Conservation (phyloP, 2,329 filamentous ascomycete species). For the Drechslera avenae region DNA sequence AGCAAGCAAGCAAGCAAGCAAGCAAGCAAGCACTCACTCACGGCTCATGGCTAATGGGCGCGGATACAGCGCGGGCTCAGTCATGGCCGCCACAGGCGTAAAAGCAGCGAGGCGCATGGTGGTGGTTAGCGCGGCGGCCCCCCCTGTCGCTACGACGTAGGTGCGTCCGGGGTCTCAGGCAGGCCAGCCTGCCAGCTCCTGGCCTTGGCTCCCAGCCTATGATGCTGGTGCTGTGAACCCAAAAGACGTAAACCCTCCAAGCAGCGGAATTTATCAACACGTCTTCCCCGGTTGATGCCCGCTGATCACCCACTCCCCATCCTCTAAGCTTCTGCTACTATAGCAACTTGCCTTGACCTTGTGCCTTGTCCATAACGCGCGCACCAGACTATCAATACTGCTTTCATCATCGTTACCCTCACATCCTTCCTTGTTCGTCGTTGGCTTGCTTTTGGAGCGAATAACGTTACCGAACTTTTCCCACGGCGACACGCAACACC, state of each 20-base stretch:
- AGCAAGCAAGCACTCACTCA: too few species aligned
- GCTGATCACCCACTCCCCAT: conserved; percentile 41
- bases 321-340: conserved; percentile 38
- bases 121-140: conserved; percentile 27
- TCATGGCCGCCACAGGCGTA: conserved; percentile 22
- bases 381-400: conserved; percentile 39
- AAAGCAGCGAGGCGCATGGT: conserved; percentile 38
- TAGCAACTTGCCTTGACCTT: conserved; percentile 37
- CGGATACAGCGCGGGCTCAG: conserved; percentile 22
- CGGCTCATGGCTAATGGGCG: conserved; percentile 11
- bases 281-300: conserved; percentile 38
- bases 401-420: conserved; percentile 34
- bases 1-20: too few species aligned
- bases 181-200: conserved; percentile 39
- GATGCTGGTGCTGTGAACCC: conserved; percentile 44
- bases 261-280: conserved; percentile 43
- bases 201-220: conserved; percentile 46
- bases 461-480: conserved; percentile 32
- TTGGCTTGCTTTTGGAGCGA: conserved; percentile 30
- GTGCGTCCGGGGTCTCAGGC: conserved; percentile 34
- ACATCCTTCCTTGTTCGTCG: conserved; percentile 46
- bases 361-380: conserved; percentile 23
- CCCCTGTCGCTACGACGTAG: conserved; percentile 28
- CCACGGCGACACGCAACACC: conserved; percentile 35
- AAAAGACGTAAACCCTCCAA: conserved; percentile 39